Conservation (phyloP, 495 filamentous ascomycete genomes). For the Cenococcum geophilum region DNA sequence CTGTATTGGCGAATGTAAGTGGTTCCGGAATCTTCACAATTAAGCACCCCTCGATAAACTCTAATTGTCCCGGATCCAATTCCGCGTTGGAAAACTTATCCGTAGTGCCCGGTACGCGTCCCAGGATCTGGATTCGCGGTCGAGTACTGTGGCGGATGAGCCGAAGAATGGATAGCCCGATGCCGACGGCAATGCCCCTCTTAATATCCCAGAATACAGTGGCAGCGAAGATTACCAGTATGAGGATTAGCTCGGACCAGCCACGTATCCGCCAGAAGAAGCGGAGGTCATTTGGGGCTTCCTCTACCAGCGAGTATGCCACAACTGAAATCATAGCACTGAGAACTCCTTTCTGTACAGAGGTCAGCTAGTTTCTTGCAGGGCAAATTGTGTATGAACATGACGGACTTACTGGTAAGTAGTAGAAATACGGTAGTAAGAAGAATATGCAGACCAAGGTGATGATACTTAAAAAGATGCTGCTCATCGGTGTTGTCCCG, state of each 20-base stretch:
- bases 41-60: constrained; percentile 84
- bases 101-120: constrained; percentile 71
- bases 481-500: constrained; percentile 87
- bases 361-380: background rate
- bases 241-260: constrained; percentile 76
- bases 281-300: constrained; percentile 80
- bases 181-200: constrained; percentile 76
- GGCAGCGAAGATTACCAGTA: constrained; percentile 79
- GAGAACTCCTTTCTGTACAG: constrained; percentile 78
- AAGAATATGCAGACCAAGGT: constrained; percentile 74
- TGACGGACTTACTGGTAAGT: constrained; percentile 65
- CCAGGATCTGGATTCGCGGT: constrained; percentile 94
- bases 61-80: constrained; percentile 63
- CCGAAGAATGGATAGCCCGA: constrained; percentile 79
- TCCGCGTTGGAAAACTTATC: constrained; percentile 86
- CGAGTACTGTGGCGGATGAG: constrained; percentile 85
- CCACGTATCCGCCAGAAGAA: constrained; percentile 87
- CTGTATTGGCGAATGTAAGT: constrained; percentile 94
- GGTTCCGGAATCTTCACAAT: constrained; percentile 98
- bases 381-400: background rate
- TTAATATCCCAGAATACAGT: constrained; percentile 73
- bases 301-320: constrained; percentile 89
- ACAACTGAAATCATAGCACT: constrained; percentile 94
- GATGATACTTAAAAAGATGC: constrained; percentile 72
- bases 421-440: constrained; percentile 87